Evolutionary conservation across 1,139 yeast species (phyloP), one percentile per base, ranked within the genome.

Genomic region (Nakaseomyces uthaithaninus): DNA sequence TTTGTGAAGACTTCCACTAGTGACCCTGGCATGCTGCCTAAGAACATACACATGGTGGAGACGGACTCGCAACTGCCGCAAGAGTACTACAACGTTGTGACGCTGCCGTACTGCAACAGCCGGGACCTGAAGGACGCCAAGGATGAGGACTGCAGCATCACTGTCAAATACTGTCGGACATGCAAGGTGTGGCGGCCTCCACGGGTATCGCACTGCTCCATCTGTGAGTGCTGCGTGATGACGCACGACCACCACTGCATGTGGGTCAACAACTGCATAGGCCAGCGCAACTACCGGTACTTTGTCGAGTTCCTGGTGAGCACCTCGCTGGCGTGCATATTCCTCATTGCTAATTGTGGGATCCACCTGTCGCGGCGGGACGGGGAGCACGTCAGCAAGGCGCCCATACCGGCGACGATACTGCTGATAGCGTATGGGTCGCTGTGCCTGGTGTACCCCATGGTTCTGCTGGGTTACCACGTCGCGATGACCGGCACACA

Each of bases 231-330:
- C 33, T 84, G 94, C 54, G 64, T 78, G 3, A 54, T 66, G 42
- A 60, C 74, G 25, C 77, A 74, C 54, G 94, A 84, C 57, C 94
- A 84, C 57, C 94, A 84, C 60, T 84, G 94, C 55, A 60, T 74
- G 7, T 84, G 91, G 89, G 60, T 84, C 45, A 80, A 82, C 55
- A 83, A 79, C 51, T 84, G 94, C 57, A 69, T 84, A 33, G 94
- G 94, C 0, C 71, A 75, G 47, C 64, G 83, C 42, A 84, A 83
- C 54, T 83, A 82, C 59, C 55, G 71, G 42, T 75, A 71, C 65
- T 77, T 80, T 53, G 43, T 77, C 43, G 50, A 54, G 3, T 80
- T 74, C 50, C 53, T 80, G 34, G 17, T 68, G 2, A 45, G 55
- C 36, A 34, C 51, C 20, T 39, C 46, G 3, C 10, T 53, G 25